A percentile compares a stretch with the other conserved stretches of the same genome.
These are phyloP conservation scores for Schoenoplectus triqueter DNA, from an alignment of 202 grass and related monocot species.

Conservation along the genomic window DNA sequence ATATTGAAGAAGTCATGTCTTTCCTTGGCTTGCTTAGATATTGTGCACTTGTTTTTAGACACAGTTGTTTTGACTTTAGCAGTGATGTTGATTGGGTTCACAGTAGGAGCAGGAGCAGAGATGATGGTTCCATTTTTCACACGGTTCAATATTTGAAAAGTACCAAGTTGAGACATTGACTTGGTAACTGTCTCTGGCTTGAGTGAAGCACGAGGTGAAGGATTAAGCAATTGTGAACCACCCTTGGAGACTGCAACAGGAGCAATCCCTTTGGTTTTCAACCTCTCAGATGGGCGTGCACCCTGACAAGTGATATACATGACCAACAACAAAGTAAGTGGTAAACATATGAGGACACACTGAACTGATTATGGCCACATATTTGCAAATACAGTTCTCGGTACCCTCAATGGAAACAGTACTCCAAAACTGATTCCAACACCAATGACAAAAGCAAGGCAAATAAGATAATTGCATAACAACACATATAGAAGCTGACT, in stretches of 20 bases:
- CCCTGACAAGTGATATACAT: conserved; percentile 38
- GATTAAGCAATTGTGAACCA: conserved; percentile 31
- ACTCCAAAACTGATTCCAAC: background rate
- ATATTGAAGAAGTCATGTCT: conserved; percentile 55
- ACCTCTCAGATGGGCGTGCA: conserved; percentile 41
- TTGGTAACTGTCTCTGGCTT: conserved; percentile 41
- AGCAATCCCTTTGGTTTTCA: conserved; percentile 45
- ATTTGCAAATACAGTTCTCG: background rate
- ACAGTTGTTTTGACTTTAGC: conserved; percentile 25
- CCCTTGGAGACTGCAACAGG: conserved; percentile 28
- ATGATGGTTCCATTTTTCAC: conserved; percentile 39
- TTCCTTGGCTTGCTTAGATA: conserved; percentile 42
- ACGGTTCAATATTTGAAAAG: conserved; percentile 54
- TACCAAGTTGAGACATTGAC: conserved; percentile 43
- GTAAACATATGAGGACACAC: background rate
- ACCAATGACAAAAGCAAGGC: background rate
- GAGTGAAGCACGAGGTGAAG: conserved; percentile 28
- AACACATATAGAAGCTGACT: background rate
- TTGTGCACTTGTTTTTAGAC: conserved; percentile 31
- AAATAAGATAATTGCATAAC: background rate
- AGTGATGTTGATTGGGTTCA: conserved; percentile 20
- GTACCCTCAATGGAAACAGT: background rate
- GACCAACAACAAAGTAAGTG: background rate
- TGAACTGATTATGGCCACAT: background rate
- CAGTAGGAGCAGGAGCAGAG: background rate